Evolutionary conservation across 2,329 filamentous ascomycete genomes (phyloP), one percentile per base, ranked within the genome.

Genomic region (Mollisia scopiformis): DNA sequence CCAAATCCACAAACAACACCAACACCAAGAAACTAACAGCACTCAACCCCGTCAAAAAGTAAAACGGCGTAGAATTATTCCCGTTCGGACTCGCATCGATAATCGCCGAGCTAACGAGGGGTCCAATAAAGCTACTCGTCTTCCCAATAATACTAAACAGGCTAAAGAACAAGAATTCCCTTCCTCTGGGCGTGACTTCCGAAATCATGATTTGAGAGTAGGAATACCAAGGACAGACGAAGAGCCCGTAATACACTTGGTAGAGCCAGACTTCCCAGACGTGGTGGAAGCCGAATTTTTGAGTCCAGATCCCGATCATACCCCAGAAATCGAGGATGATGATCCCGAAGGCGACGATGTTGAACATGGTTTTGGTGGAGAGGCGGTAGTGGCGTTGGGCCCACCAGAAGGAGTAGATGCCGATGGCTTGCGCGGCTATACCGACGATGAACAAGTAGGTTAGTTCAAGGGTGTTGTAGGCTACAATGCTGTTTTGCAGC

Each of bases 151-250:
- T 88, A 63, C 82, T 86, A 74, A 90, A 90, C 1, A 90, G 74
- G 50, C 80, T 84, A 79, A 90, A 91, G 78, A 90, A 90, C 11
- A 90, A 75, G 67, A 89, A 89, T 66, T 90, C 88, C 68, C 89
- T 46, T 16, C 52, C 87, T 6, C 85, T 79, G 0, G 88, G 88
- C 0, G 87, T 89, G 2, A 90, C 86, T 66, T 89, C 88, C 2
- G 82, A 85, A 66, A 90, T 90, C 82, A 90, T 87, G 68, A 87
- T 89, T 71, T 90, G 87, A 0, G 82, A 85, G 73, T 90, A 90
- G 51, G 84, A 86, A 73, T 89, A 90, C 87, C 87, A 90, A 0
- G 87, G 87, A 64, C 87, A 88, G 6, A 89, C 84, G 50, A 89
- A 81, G 1, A 90, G 76, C 0, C 88, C 87, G 67, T 89, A 90